These are phyloP conservation scores for Geranium rotundifolium DNA, from an alignment of 345 rosid genomes.

Conservation along the genomic window DNA sequence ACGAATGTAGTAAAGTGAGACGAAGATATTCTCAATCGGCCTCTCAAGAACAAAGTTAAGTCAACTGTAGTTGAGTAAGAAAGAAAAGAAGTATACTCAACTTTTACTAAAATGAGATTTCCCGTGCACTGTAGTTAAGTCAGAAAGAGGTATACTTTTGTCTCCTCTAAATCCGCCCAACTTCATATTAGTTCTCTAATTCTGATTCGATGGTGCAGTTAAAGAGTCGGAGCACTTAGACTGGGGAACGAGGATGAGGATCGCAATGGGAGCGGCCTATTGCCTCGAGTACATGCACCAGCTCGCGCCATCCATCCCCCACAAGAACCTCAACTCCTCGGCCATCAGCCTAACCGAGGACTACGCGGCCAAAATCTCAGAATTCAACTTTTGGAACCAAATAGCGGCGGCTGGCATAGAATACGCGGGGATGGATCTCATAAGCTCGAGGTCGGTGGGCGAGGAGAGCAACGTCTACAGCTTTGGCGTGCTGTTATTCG, in stretches of 20 bases:
- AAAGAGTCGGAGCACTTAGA: conserved; percentile 85
- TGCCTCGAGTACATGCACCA: conserved; percentile 83
- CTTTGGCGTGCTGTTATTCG: conserved; percentile 65
- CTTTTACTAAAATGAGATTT: no score
- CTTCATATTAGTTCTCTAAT: neutral
- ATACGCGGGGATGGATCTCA: conserved; percentile 13
- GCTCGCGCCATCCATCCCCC: conserved; percentile 53
- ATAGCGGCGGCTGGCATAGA: conserved; percentile 31
- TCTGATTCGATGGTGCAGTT: conserved; percentile 31
- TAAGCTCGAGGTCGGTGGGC: conserved; percentile 17
- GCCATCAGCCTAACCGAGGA: conserved; percentile 72
- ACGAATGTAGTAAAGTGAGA: no score
- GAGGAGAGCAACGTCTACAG: conserved; percentile 46
- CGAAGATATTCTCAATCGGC: no score
- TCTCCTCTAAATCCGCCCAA: no score
- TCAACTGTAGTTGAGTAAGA: no score
- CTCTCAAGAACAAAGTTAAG: no score
- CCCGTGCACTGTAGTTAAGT: no score
- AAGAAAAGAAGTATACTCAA: no score
- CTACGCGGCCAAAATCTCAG: conserved; percentile 75
- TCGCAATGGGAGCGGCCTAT: conserved; percentile 78
- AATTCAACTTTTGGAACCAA: conserved; percentile 52
- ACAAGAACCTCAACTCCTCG: conserved; percentile 52
- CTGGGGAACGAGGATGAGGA: conserved; percentile 74
- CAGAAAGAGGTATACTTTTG: no score